These are phyloP conservation scores for Lodderomyces pseudojiufengensis DNA, from an alignment of 1,139 yeast genomes.

Conservation along the genomic window DNA sequence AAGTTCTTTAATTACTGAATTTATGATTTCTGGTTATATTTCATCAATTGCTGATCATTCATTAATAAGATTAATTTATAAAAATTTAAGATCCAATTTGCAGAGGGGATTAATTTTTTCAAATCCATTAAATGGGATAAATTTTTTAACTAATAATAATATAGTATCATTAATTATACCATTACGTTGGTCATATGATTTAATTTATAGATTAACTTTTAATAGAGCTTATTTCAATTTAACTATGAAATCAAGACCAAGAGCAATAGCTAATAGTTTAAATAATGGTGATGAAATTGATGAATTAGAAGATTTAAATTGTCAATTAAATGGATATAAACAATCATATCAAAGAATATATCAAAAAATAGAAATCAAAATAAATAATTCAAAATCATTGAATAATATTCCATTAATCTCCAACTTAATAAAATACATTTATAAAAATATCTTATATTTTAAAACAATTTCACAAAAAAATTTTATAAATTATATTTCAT, in stretches of 20 bases:
- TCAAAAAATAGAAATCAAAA: conserved; percentile 1
- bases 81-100: conserved; percentile 9
- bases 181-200: conserved; percentile 34
- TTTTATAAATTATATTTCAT: conserved; percentile 13
- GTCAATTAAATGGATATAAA: conserved; percentile 6
- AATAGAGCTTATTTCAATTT: conserved; percentile 44
- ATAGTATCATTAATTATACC: conserved; percentile 38
- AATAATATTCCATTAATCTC: conserved; percentile 7
- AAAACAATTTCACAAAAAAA: conserved; percentile 10
- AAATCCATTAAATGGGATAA: conserved; percentile 21
- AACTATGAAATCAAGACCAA: conserved; percentile 28
- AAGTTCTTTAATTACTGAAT: conserved; percentile 29
- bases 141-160: conserved; percentile 29
- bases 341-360: conserved; percentile 1
- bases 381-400: conserved; percentile 1
- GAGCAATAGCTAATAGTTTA: conserved; percentile 36
- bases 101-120: conserved; percentile 6
- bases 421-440: conserved; percentile 10
- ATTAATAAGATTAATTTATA: conserved; percentile 19
- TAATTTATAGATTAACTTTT: conserved; percentile 37
- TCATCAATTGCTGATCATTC: conserved; percentile 40
- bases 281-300: conserved; percentile 20
- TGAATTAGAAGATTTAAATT: conserved; percentile 24
- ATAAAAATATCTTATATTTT: conserved; percentile 10
- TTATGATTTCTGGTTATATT: conserved; percentile 35